Evolutionary conservation across 2,329 filamentous ascomycete genomes (phyloP).

Genomic region (Cytospora mali): DNA sequence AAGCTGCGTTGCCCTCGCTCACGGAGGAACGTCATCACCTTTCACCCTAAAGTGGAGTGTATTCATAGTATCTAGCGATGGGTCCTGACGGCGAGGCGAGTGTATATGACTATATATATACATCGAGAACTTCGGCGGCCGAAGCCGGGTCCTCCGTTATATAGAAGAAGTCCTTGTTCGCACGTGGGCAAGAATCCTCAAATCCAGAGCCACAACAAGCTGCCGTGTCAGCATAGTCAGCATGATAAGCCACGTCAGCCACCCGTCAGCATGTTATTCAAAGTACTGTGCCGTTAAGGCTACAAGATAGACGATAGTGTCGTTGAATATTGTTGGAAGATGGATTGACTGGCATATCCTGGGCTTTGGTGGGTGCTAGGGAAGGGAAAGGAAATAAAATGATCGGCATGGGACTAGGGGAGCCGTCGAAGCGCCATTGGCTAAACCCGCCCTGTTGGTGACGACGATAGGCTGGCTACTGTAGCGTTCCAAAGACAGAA

Average conservation of each 20-base stretch:
- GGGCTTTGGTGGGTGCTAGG: not conserved
- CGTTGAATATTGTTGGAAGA: too few species aligned
- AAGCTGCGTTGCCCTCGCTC: too few species aligned
- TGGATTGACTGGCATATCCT: not conserved
- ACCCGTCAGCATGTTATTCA: not conserved
- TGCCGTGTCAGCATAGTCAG: not conserved
- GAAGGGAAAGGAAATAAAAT: not conserved
- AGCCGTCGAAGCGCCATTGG: not conserved
- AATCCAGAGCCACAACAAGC: not conserved
- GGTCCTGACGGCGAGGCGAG: not conserved
- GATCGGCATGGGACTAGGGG: not conserved
- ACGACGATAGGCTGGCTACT: conserved; percentile 9
- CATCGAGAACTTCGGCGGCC: not conserved
- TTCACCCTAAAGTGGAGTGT: not conserved
- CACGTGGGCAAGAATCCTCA: not conserved
- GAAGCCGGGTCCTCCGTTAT: not conserved
- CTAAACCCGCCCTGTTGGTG: not conserved
- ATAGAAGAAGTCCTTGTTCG: not conserved
- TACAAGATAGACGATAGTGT: too few species aligned
- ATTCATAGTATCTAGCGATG: not conserved
- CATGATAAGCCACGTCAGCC: not conserved
- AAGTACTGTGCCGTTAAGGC: not conserved
- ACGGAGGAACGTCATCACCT: not conserved
- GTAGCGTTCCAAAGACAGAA: too few species aligned
- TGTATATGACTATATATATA: not conserved